Evolutionary conservation across 306 rosid species (phyloP).

Genomic region (Prinsepia uniflora): DNA sequence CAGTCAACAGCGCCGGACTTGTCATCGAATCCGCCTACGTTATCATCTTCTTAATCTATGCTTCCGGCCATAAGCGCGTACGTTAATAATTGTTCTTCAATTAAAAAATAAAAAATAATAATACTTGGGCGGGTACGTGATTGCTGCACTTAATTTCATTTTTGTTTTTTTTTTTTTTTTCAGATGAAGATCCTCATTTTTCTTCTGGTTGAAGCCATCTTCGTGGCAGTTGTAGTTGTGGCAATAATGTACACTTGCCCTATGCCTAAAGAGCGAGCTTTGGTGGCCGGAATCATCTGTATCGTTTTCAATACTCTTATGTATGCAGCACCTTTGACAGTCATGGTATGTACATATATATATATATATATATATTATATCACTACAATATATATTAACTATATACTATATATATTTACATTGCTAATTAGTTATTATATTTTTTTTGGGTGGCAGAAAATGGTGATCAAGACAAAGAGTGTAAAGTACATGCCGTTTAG

Average conservation of each 20-base stretch:
- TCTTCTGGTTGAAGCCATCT: constrained; percentile 36
- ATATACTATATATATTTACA: not conserved
- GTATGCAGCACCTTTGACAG: constrained; percentile 81
- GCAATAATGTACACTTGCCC: constrained; percentile 26
- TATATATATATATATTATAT: no score
- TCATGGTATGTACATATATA: constrained; percentile 54
- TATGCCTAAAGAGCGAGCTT: constrained; percentile 20
- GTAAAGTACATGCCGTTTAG: constrained; percentile 87
- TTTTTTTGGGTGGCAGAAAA: constrained; percentile 32
- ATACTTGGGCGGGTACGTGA: not conserved
- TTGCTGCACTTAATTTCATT: not conserved
- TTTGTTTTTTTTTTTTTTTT: not conserved
- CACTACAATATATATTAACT: no score
- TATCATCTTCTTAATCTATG: constrained; percentile 36
- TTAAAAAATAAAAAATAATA: no score
- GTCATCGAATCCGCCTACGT: constrained; percentile 37
- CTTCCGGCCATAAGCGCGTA: constrained; percentile 47
- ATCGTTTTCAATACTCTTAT: constrained; percentile 58
- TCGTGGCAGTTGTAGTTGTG: constrained; percentile 27
- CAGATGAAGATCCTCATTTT: constrained; percentile 48
- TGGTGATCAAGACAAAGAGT: constrained; percentile 63
- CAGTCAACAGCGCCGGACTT: constrained; percentile 63
- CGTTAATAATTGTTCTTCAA: no score
- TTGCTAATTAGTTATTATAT: not conserved
- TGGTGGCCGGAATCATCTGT: constrained; percentile 50